These are phyloP conservation scores for Erythrophleum ivorense DNA, from an alignment of 331 rosid genomes.

Conservation along the genomic window DNA sequence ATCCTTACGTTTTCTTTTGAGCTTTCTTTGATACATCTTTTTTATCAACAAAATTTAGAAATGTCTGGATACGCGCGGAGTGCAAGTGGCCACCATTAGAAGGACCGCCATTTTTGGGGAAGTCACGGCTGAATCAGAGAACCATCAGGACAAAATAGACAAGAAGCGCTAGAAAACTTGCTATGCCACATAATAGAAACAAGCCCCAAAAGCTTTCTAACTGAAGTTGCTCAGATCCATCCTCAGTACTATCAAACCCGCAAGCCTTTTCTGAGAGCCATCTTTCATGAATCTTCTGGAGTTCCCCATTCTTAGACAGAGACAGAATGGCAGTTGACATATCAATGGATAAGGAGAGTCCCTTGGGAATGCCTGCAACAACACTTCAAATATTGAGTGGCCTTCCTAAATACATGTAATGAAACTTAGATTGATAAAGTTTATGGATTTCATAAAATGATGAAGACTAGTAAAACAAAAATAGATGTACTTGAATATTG, in stretches of 20 bases:
- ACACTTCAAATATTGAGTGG: not conserved
- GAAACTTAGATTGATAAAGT: not conserved
- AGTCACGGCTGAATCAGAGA: constrained; percentile 48
- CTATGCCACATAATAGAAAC: constrained; percentile 56
- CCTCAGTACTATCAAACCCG: constrained; percentile 5
- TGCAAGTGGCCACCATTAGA: constrained; percentile 24
- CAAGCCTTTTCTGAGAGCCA: constrained; percentile 69
- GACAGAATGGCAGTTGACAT: constrained; percentile 74
- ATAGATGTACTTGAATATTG: not conserved
- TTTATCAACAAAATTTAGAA: constrained; percentile 54
- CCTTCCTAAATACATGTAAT: not conserved
- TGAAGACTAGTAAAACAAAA: not conserved
- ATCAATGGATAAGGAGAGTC: constrained; percentile 77
- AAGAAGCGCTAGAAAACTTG: constrained; percentile 50
- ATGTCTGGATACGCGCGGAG: constrained; percentile 46
- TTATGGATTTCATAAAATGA: not conserved
- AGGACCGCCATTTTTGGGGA: constrained; percentile 35
- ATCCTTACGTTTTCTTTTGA: constrained; percentile 54
- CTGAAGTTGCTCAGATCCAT: constrained; percentile 54
- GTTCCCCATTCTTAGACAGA: constrained; percentile 71
- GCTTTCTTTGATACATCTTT: constrained; percentile 42
- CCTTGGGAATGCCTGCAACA: constrained; percentile 66
- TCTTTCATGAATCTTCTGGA: constrained; percentile 55
- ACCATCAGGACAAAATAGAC: constrained; percentile 45
- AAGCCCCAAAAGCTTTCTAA: constrained; percentile 70